phyloP scores from a whole-genome alignment of 371 early-diverging fungal species.

The Chytridiales sp. region DNA sequence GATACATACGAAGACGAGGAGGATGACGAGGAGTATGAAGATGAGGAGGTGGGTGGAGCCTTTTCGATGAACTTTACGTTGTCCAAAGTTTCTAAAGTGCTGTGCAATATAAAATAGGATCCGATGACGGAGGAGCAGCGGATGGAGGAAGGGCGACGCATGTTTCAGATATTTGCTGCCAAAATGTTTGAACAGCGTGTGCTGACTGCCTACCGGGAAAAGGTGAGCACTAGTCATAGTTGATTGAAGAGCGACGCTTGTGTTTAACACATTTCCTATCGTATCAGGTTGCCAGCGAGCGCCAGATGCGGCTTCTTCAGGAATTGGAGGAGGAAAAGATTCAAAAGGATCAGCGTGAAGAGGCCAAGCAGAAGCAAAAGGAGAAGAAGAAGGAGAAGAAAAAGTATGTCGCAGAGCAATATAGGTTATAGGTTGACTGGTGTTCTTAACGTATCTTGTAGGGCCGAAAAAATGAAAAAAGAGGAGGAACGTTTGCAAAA shows the following conservation, averaged over 20 bases:
- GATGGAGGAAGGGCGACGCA: constrained; percentile 86
- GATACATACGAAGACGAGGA: constrained; percentile 19
- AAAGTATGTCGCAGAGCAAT: constrained; percentile 63
- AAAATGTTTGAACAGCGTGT: constrained; percentile 95
- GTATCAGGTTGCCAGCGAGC: constrained; percentile 70
- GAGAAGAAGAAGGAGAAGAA: constrained; percentile 66
- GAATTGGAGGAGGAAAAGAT: constrained; percentile 82
- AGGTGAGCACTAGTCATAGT: constrained; percentile 45
- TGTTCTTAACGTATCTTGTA: neutral
- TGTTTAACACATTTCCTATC: neutral
- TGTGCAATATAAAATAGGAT: constrained; percentile 52
- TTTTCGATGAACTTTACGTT: neutral
- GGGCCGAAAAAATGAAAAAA: constrained; percentile 41
- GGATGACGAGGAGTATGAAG: no score
- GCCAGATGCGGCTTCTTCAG: constrained; percentile 73
- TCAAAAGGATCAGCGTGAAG: constrained; percentile 62
- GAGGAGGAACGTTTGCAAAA: constrained; percentile 59
- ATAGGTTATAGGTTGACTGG: neutral
- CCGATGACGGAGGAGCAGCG: constrained; percentile 77
- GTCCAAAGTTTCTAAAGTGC: neutral
- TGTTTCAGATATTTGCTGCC: constrained; percentile 94
- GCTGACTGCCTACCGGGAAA: constrained; percentile 86
- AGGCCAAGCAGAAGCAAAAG: constrained; percentile 54
- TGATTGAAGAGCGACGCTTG: neutral
- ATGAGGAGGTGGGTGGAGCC: neutral